phyloP scores from a whole-genome alignment of 768 basidiomycete species.

The Amanita brunnescens region DNA sequence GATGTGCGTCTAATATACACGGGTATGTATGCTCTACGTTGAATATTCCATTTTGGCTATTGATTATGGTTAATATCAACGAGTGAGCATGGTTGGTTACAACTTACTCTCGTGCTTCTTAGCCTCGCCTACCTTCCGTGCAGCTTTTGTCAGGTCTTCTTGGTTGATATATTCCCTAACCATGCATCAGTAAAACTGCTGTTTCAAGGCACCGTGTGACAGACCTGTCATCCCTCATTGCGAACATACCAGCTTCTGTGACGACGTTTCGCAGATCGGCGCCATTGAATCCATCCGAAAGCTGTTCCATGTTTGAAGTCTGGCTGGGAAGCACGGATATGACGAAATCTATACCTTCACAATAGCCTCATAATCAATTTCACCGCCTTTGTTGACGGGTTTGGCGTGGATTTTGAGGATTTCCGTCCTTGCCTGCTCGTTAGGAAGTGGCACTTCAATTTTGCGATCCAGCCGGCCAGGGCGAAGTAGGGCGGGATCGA shows the following conservation, averaged over 20 bases:
- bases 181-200: background rate
- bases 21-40: slow-evolving; percentile 20
- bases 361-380: slow-evolving; percentile 96
- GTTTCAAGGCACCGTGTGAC: slow-evolving; percentile 12
- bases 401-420: slow-evolving; percentile 96
- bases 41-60: slow-evolving; percentile 50
- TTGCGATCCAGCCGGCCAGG: slow-evolving; percentile 95
- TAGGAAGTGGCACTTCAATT: slow-evolving; percentile 95
- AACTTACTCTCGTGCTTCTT: slow-evolving; percentile 97
- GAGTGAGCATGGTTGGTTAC: background rate
- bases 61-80: slow-evolving; percentile 8
- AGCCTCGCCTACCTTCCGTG: slow-evolving; percentile 88
- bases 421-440: slow-evolving; percentile 92
- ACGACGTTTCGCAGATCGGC: slow-evolving; percentile 94
- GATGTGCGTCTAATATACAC: slow-evolving; percentile 12
- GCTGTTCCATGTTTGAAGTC: slow-evolving; percentile 26
- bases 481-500: slow-evolving; percentile 93
- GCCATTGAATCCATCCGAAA: slow-evolving; percentile 91
- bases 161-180: slow-evolving; percentile 77
- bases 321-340: background rate
- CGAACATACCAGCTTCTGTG: slow-evolving; percentile 97
- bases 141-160: slow-evolving; percentile 94
- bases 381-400: slow-evolving; percentile 90
- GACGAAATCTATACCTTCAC: slow-evolving; percentile 59
- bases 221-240: slow-evolving; percentile 90